Percentiles rank a stretch among this genome's conserved stretches.
These are phyloP conservation scores for Xylariaceae sp. DNA, from an alignment of 2,329 filamentous ascomycete genomes.

Conservation along the genomic window DNA sequence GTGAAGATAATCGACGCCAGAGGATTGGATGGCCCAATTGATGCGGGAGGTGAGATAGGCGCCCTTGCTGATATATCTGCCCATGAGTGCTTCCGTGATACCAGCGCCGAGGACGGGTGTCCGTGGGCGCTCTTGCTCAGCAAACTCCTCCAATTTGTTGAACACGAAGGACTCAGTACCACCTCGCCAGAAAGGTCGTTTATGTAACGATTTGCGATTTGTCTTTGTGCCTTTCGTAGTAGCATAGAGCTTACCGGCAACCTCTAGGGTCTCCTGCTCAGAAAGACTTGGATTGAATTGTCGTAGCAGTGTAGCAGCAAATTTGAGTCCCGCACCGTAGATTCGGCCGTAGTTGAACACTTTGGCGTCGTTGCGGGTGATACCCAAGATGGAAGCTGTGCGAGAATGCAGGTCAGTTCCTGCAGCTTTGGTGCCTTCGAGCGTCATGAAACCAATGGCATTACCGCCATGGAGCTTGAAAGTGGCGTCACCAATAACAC, in stretches of 20 bases:
- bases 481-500: conserved; percentile 87
- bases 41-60: conserved; percentile 94
- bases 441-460: conserved; percentile 97
- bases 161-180: conserved; percentile 98
- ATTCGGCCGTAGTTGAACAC: conserved; percentile 99
- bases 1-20: conserved; percentile 94
- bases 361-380: conserved; percentile 92
- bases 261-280: conserved; percentile 72
- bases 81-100: conserved; percentile 93
- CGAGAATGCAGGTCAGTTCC: conserved; percentile 94
- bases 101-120: conserved; percentile 92
- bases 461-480: conserved; percentile 96
- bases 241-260: conserved; percentile 77
- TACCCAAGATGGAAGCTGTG: conserved; percentile 87
- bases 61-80: conserved; percentile 80
- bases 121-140: conserved; percentile 84
- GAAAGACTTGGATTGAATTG: conserved; percentile 89
- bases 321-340: conserved; percentile 94
- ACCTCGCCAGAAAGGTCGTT: conserved; percentile 86
- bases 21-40: conserved; percentile 99
- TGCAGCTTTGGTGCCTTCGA: conserved; percentile 91
- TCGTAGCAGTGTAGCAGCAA: conserved; percentile 82
- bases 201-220: conserved; percentile 66
- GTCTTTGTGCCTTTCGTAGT: conserved; percentile 91
- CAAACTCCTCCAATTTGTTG: conserved; percentile 97